These are phyloP conservation scores for Lactifluus volemus DNA, from an alignment of 768 basidiomycete genomes.

Conservation along the genomic window DNA sequence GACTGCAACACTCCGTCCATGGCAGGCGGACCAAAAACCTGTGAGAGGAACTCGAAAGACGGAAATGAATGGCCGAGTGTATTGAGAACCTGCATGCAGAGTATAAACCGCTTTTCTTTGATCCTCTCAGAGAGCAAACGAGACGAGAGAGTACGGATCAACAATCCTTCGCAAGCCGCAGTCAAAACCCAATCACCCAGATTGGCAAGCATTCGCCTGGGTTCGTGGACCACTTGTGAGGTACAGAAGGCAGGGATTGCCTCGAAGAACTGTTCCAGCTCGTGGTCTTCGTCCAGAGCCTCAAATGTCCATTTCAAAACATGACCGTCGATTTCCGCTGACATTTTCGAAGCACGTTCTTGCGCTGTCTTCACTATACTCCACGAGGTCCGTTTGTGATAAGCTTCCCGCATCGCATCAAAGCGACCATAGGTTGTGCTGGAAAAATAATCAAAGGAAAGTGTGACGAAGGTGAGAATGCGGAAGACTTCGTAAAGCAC, in stretches of 20 bases:
- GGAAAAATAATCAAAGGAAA: too few species aligned
- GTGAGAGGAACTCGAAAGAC: neutral
- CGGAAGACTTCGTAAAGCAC: neutral
- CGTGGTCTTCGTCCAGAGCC: neutral
- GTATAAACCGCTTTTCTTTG: neutral
- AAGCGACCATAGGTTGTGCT: too few species aligned
- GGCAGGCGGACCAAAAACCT: too few species aligned
- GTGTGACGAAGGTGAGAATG: neutral
- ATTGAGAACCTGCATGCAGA: neutral
- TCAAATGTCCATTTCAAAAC: neutral
- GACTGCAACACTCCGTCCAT: neutral
- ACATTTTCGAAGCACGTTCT: neutral
- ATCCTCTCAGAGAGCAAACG: neutral
- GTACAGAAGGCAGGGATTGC: too few species aligned
- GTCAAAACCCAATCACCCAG: too few species aligned
- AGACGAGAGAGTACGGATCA: neutral
- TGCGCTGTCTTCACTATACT: neutral
- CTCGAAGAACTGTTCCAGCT: neutral
- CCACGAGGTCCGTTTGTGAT: neutral
- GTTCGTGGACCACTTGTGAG: neutral
- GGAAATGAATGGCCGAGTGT: neutral
- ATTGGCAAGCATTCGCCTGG: neutral
- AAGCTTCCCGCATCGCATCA: neutral
- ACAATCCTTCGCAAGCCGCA: too few species aligned
- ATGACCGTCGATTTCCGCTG: neutral